A percentile compares a stretch with the other conserved stretches of the same genome.
Evolutionary conservation across 257 asterid species (phyloP).

Genomic region (Solanum clarkiae): DNA sequence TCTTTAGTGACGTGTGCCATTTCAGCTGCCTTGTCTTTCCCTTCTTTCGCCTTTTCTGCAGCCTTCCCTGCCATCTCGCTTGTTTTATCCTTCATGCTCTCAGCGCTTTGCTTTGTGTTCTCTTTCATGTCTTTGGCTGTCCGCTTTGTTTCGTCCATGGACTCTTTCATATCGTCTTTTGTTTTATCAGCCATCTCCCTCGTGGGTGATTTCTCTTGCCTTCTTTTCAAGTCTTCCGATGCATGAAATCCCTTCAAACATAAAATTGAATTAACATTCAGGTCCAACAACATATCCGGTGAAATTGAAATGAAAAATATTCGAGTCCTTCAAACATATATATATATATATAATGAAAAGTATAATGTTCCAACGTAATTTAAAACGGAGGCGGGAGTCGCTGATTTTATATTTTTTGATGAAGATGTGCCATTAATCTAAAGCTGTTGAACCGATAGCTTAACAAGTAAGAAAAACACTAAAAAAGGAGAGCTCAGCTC

Average conservation of each 20-base stretch:
- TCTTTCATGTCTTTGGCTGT: slow-evolving; percentile 32
- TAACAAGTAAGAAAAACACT: background rate
- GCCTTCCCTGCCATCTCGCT: slow-evolving; percentile 1
- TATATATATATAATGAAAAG: background rate
- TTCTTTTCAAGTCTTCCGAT: slow-evolving; percentile 22
- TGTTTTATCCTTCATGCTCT: slow-evolving; percentile 15
- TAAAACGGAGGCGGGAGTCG: too few relatives aligned
- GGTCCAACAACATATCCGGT: background rate
- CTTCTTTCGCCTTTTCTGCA: slow-evolving; percentile 8
- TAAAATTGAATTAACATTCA: background rate
- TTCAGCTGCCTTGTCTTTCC: slow-evolving; percentile 1
- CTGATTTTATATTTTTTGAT: too few relatives aligned
- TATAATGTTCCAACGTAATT: background rate
- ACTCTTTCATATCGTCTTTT: background rate
- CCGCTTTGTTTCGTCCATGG: slow-evolving; percentile 18
- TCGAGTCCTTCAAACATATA: background rate
- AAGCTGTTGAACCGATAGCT: background rate
- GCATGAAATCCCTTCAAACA: slow-evolving; percentile 23
- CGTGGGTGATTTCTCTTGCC: background rate
- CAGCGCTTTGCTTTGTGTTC: slow-evolving; percentile 8
- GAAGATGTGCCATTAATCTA: background rate
- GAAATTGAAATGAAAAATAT: too few relatives aligned
- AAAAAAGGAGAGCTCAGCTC: background rate
- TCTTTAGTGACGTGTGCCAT: slow-evolving; percentile 24
- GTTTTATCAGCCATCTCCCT: background rate